phyloP scores from a whole-genome alignment of 768 basidiomycete genomes.

The Pleurotus djamor region DNA sequence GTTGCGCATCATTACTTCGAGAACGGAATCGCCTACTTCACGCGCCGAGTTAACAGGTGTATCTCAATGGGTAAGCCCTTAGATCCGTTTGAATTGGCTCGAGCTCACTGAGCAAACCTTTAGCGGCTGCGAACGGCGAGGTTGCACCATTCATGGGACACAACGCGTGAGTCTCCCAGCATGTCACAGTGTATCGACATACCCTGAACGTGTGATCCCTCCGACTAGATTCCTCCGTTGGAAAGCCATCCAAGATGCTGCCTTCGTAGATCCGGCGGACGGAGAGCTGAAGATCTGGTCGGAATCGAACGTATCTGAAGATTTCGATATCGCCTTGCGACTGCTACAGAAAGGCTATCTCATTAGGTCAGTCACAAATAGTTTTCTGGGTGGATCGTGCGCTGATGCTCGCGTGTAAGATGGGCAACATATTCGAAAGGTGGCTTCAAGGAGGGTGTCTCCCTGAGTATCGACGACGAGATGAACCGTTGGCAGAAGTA shows the following conservation, averaged over 20 bases:
- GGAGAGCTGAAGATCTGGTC: constrained; percentile 73
- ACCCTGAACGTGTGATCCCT: too few relatives aligned
- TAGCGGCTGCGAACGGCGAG: constrained; percentile 79
- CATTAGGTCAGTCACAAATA: constrained; percentile 44
- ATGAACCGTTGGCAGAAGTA: constrained; percentile 89
- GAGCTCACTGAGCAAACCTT: constrained; percentile 17
- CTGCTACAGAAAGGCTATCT: constrained; percentile 63
- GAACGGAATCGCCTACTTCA: constrained; percentile 85
- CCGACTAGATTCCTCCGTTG: constrained; percentile 69
- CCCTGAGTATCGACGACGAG: constrained; percentile 85
- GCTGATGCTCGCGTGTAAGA: constrained; percentile 37
- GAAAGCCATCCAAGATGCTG: constrained; percentile 83
- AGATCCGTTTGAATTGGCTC: too few relatives aligned
- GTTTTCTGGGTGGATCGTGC: not conserved
- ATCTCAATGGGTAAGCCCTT: constrained; percentile 61
- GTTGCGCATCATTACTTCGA: constrained; percentile 88
- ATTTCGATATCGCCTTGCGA: constrained; percentile 78
- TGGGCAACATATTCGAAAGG: constrained; percentile 88
- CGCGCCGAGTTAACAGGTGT: constrained; percentile 71
- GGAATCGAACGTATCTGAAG: constrained; percentile 78
- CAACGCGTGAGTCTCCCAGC: constrained; percentile 52
- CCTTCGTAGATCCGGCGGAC: constrained; percentile 65
- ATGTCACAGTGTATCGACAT: too few relatives aligned
- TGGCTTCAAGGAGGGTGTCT: constrained; percentile 90
- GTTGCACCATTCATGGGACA: constrained; percentile 84